A percentile compares a stretch with the other conserved stretches of the same genome.
phyloP scores from a whole-genome alignment of 768 basidiomycete species.

The Gloeopeniophorella convolvens region DNA sequence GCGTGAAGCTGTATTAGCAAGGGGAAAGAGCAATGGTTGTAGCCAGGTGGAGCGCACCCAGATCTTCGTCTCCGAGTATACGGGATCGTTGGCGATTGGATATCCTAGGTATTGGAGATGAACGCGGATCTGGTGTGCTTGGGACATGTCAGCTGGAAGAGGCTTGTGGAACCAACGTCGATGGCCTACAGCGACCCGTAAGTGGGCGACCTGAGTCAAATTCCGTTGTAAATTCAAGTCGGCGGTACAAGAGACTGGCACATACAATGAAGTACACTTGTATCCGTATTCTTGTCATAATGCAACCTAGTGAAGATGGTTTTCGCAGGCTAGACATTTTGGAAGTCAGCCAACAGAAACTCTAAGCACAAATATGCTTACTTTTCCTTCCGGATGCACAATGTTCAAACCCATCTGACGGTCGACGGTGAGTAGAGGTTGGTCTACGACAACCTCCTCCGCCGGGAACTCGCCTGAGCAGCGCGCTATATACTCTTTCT shows the following conservation, averaged over 20 bases:
- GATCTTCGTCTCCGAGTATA: conserved; percentile 76
- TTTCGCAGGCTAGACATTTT: conserved; percentile 57
- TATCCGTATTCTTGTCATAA: conserved; percentile 75
- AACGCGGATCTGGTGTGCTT: conserved; percentile 96
- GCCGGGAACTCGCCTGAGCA: conserved; percentile 80
- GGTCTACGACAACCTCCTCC: conserved; percentile 79
- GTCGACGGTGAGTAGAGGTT: conserved; percentile 87
- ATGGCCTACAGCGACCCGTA: conserved; percentile 82
- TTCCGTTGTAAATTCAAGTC: conserved; percentile 3
- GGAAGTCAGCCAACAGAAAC: not conserved
- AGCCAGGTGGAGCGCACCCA: conserved; percentile 61
- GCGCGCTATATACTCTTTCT: conserved; percentile 90
- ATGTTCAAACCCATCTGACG: conserved; percentile 96
- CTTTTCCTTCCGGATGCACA: conserved; percentile 93
- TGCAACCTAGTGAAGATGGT: conserved; percentile 80
- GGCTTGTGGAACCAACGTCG: not conserved
- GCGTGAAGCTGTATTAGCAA: not conserved
- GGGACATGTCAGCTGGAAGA: not conserved
- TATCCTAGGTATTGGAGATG: conserved; percentile 93
- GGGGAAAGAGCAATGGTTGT: not conserved
- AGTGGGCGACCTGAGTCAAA: conserved; percentile 62
- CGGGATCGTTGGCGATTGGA: conserved; percentile 92
- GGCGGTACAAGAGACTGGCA: not conserved
- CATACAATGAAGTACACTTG: conserved; percentile 82
- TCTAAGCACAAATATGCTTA: conserved; percentile 26